phyloP scores from a whole-genome alignment of 768 basidiomycete genomes.

The Leccinum incarnatum region DNA sequence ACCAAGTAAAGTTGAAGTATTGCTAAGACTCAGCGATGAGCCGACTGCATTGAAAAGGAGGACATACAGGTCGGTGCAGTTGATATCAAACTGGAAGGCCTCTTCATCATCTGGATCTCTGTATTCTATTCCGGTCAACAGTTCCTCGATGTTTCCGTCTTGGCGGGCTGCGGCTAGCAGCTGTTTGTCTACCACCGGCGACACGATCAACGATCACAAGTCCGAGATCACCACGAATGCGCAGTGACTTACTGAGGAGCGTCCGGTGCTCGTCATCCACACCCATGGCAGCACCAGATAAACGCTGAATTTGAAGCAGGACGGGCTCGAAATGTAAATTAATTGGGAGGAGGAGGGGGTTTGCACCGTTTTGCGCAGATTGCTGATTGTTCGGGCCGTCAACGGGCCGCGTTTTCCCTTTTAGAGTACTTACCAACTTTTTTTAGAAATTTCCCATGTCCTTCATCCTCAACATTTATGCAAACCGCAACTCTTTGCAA shows the following conservation, averaged over 20 bases:
- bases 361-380: too few relatives aligned
- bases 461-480: too few relatives aligned
- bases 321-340: neutral
- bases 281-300: constrained; percentile 12
- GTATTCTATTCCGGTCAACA: constrained; percentile 19
- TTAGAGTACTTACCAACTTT: too few relatives aligned
- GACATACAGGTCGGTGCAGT: constrained; percentile 31
- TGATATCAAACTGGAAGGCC: constrained; percentile 29
- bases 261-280: constrained; percentile 8
- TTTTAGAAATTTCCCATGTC: too few relatives aligned
- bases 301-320: neutral
- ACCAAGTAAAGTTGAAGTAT: neutral
- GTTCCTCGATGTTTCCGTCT: constrained; percentile 25
- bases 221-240: neutral
- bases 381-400: neutral
- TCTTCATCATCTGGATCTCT: constrained; percentile 17
- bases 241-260: constrained; percentile 21
- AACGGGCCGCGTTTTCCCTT: neutral
- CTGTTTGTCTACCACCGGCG: constrained; percentile 21
- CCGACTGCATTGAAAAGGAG: too few relatives aligned
- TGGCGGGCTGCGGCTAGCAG: constrained; percentile 25
- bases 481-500: too few relatives aligned
- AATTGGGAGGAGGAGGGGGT: too few relatives aligned
- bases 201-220: neutral
- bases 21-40: neutral